Percentiles rank a stretch among this genome's conserved stretches.
These are phyloP conservation scores for Rhodotorula sp. DNA, from an alignment of 1,284 basidiomycete species.

Conservation along the genomic window DNA sequence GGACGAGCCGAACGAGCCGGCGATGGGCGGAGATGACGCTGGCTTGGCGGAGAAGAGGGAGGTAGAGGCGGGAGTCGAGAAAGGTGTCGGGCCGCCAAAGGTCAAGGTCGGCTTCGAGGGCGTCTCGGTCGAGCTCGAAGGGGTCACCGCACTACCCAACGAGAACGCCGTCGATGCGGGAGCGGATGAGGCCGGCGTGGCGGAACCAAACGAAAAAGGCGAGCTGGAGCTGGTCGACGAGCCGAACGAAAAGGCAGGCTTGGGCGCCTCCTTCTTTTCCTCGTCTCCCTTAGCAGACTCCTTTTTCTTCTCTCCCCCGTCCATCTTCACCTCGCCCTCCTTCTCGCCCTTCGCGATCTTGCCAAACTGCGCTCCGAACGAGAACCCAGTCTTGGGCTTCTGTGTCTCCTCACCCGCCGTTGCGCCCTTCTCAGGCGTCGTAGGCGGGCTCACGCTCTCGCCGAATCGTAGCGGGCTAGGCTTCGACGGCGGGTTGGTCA, in stretches of 20 bases:
- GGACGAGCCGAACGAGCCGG: slow-evolving; percentile 26
- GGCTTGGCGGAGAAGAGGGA: slow-evolving; percentile 13
- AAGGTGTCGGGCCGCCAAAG: slow-evolving; percentile 2
- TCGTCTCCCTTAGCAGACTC: not conserved
- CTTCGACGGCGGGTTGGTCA: slow-evolving; percentile 33
- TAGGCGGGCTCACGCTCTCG: slow-evolving; percentile 32
- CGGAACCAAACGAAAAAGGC: slow-evolving; percentile 5
- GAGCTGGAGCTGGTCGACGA: slow-evolving; percentile 1
- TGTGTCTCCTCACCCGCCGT: not conserved
- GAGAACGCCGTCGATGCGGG: slow-evolving; percentile 1
- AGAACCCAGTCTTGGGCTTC: slow-evolving; percentile 24
- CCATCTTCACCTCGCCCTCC: slow-evolving; percentile 1
- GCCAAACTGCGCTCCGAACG: slow-evolving; percentile 37
- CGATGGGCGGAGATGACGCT: slow-evolving; percentile 22
- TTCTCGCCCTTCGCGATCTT: slow-evolving; percentile 33
- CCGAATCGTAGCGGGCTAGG: slow-evolving; percentile 36
- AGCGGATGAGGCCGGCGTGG: not conserved
- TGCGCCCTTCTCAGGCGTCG: slow-evolving; percentile 7
- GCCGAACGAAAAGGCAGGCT: slow-evolving; percentile 17
- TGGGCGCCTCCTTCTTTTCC: slow-evolving; percentile 11
- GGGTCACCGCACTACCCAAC: not conserved
- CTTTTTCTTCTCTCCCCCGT: not conserved
- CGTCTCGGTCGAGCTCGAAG: slow-evolving; percentile 1
- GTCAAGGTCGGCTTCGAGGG: slow-evolving; percentile 15
- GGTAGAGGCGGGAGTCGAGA: slow-evolving; percentile 5